Conservation (phyloP, 108 stramenopile genomes). For the Conticribra guillardii region DNA sequence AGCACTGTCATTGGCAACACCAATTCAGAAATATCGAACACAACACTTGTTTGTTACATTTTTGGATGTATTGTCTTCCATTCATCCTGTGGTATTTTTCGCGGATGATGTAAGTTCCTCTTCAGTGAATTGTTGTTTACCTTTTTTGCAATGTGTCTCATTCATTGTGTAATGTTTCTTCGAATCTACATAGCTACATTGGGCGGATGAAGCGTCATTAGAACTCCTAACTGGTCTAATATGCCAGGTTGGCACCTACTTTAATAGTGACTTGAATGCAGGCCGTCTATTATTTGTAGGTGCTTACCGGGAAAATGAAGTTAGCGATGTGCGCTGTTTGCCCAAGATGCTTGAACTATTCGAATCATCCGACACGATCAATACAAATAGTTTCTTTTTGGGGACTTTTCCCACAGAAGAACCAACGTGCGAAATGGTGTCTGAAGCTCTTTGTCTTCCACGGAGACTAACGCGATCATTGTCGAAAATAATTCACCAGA, state of each 20-base stretch:
- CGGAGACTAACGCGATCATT: background rate
- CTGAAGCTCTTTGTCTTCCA: conserved; percentile 1
- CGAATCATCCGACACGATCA: background rate
- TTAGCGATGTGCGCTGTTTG: conserved; percentile 1
- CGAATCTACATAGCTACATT: conserved; percentile 24
- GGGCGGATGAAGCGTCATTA: conserved; percentile 19
- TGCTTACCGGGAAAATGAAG: conserved; percentile 7
- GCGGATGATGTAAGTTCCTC: conserved; percentile 29
- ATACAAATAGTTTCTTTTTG: background rate
- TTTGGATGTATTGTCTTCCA: conserved; percentile 17
- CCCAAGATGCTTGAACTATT: conserved; percentile 3
- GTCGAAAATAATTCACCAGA: background rate
- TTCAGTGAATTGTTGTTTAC: no score
- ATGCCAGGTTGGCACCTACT: background rate
- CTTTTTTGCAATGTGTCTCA: background rate
- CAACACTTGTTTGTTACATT: conserved; percentile 11
- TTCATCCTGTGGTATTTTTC: conserved; percentile 15
- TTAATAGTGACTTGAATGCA: background rate
- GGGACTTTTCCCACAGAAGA: background rate
- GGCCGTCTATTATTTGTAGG: conserved; percentile 3
- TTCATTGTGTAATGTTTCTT: background rate
- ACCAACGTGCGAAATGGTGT: background rate
- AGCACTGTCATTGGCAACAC: background rate
- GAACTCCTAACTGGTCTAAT: conserved; percentile 13
- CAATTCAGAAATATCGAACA: background rate